Percentiles rank a stretch among this genome's conserved stretches.
These are phyloP conservation scores for Rutstroemia sp. DNA, from an alignment of 2,329 filamentous ascomycete species.

Conservation along the genomic window DNA sequence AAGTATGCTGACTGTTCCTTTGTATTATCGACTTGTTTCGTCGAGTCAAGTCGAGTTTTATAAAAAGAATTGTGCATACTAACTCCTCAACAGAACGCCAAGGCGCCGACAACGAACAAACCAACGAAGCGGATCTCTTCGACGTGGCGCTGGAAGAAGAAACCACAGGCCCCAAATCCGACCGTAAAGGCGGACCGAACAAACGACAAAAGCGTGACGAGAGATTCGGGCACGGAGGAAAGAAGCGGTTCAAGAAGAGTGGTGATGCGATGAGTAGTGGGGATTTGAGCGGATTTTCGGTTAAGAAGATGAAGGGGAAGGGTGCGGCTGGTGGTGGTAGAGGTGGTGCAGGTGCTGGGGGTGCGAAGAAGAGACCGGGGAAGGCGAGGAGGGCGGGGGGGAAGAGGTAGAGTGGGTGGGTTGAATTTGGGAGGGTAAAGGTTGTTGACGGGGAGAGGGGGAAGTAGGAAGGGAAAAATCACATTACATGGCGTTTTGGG, in stretches of 20 bases:
- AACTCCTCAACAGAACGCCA: constrained; percentile 61
- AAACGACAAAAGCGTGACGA: constrained; percentile 93
- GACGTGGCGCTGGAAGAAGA: constrained; percentile 72
- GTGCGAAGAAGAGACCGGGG: constrained; percentile 27
- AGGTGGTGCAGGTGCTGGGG: constrained; percentile 32
- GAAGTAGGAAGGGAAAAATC: too few species aligned
- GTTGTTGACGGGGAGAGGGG: too few species aligned
- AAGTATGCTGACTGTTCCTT: constrained; percentile 60
- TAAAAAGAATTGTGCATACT: too few species aligned
- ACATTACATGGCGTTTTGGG: too few species aligned
- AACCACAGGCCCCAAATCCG: constrained; percentile 18
- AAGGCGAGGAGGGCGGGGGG: constrained; percentile 26
- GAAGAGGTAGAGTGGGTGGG: constrained; percentile 19
- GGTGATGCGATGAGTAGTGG: constrained; percentile 77
- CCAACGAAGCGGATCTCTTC: constrained; percentile 80
- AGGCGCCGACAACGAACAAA: constrained; percentile 49
- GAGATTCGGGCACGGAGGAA: constrained; percentile 93
- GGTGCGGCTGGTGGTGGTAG: constrained; percentile 17
- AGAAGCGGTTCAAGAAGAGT: constrained; percentile 88
- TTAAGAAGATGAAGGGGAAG: constrained; percentile 71
- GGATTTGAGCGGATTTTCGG: constrained; percentile 74
- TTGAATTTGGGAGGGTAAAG: too few species aligned
- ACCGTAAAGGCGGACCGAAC: constrained; percentile 36
- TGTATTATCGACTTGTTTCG: not conserved
- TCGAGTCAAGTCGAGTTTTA: constrained; percentile 12